phyloP scores from a whole-genome alignment of 768 basidiomycete species.

The Lyophyllum atratum region DNA sequence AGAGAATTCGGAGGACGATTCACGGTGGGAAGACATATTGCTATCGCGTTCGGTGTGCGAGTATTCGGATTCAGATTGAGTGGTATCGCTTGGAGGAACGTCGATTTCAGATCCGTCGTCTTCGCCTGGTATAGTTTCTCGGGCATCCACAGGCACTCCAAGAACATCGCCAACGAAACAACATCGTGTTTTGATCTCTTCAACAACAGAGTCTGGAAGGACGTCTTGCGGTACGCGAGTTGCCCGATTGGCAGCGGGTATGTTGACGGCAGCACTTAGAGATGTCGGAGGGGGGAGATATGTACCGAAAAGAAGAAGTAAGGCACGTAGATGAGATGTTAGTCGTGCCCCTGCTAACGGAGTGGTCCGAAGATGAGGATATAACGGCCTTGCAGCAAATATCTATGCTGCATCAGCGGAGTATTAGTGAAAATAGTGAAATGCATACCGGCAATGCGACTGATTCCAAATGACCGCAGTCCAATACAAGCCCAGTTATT shows the following conservation, averaged over 20 bases:
- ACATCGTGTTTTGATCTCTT: conserved; percentile 87
- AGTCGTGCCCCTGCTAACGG: conserved; percentile 86
- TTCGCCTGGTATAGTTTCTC: conserved; percentile 30
- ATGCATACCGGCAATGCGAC: conserved; percentile 81
- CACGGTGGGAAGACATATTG: conserved; percentile 46
- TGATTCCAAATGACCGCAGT: conserved; percentile 91
- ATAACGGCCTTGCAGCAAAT: conserved; percentile 86
- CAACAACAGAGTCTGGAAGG: conserved; percentile 77
- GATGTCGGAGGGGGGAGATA: conserved; percentile 83
- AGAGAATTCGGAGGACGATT: conserved; percentile 60
- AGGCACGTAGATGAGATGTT: conserved; percentile 74
- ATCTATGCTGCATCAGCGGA: conserved; percentile 53
- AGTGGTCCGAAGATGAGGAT: conserved; percentile 78
- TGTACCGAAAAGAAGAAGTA: conserved; percentile 80
- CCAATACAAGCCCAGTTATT: conserved; percentile 91
- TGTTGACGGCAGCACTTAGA: conserved; percentile 62
- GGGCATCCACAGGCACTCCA: conserved; percentile 36
- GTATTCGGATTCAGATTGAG: conserved; percentile 71
- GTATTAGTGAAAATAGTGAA: background rate
- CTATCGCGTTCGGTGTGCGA: conserved; percentile 56
- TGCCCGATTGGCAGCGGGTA: conserved; percentile 62
- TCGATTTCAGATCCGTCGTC: conserved; percentile 44
- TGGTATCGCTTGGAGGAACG: conserved; percentile 48
- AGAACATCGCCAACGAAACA: conserved; percentile 82
- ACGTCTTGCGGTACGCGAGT: conserved; percentile 77